These are phyloP conservation scores for Pleurostoma richardsiae DNA, from an alignment of 2,329 filamentous ascomycete genomes.

Conservation along the genomic window DNA sequence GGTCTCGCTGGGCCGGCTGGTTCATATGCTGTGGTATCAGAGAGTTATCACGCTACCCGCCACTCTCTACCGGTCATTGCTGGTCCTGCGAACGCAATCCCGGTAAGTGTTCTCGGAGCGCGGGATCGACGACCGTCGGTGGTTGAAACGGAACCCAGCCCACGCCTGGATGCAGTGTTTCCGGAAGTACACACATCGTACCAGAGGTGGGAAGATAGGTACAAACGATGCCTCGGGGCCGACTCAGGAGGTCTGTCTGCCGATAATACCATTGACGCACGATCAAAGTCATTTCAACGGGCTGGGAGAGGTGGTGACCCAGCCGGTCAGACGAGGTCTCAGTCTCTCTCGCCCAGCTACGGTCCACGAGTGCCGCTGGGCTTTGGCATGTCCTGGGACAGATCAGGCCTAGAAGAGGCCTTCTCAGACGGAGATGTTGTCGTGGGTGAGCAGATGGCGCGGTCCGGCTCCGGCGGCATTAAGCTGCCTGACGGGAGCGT, in stretches of 20 bases:
- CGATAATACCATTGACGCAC: neutral
- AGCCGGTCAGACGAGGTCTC: slow-evolving; percentile 1
- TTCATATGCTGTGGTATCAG: too few species aligned
- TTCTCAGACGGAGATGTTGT: too few species aligned
- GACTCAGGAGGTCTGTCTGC: slow-evolving; percentile 4
- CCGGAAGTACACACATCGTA: slow-evolving; percentile 23
- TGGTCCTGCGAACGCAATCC: too few species aligned
- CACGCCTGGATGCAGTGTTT: slow-evolving; percentile 21
- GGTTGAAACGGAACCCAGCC: slow-evolving; percentile 40
- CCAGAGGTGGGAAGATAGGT: slow-evolving; percentile 16
- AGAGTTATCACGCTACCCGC: too few species aligned
- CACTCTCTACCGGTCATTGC: too few species aligned
- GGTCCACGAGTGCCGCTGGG: neutral
- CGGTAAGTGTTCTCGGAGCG: too few species aligned
- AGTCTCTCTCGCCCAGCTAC: slow-evolving; percentile 2
- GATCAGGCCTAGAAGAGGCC: too few species aligned
- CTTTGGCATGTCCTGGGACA: too few species aligned
- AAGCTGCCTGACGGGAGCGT: slow-evolving; percentile 14
- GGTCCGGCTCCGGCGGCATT: slow-evolving; percentile 14
- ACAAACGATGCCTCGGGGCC: slow-evolving; percentile 2
- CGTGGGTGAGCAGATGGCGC: slow-evolving; percentile 14
- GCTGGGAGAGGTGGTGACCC: neutral
- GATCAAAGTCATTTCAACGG: neutral
- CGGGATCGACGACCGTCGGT: slow-evolving; percentile 23
- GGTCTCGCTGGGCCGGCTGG: slow-evolving; percentile 13